phyloP scores from a whole-genome alignment of 2,329 filamentous ascomycete genomes.

The Paradendryphiella salina region DNA sequence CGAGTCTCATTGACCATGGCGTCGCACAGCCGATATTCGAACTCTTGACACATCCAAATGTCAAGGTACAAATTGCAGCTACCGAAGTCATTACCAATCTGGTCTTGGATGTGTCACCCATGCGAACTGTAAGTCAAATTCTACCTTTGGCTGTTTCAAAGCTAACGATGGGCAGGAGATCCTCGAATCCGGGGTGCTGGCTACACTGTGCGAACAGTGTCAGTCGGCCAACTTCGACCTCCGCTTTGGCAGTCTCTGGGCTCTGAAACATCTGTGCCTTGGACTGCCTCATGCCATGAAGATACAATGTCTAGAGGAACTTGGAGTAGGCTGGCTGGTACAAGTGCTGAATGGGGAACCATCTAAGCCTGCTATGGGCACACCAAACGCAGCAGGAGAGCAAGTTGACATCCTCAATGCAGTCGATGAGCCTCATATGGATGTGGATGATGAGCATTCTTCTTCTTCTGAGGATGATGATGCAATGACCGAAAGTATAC shows the following conservation, averaged over 20 bases:
- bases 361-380: conserved; percentile 54
- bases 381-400: conserved; percentile 63
- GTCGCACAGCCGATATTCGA: conserved; percentile 76
- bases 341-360: conserved; percentile 70
- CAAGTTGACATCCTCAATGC: conserved; percentile 64
- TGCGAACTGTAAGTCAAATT: conserved; percentile 72
- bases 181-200: conserved; percentile 72
- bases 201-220: conserved; percentile 79
- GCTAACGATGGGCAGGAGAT: conserved; percentile 57
- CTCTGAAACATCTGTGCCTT: conserved; percentile 85
- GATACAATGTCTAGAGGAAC: conserved; percentile 73
- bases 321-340: conserved; percentile 79
- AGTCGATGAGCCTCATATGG: conserved; percentile 48
- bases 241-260: conserved; percentile 86
- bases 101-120: conserved; percentile 84
- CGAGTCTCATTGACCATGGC: conserved; percentile 82
- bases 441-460: conserved; percentile 44
- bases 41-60: conserved; percentile 72
- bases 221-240: conserved; percentile 78
- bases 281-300: conserved; percentile 72
- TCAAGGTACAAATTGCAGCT: conserved; percentile 82
- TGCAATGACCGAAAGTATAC: conserved; percentile 52
- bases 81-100: conserved; percentile 85
- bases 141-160: no score
- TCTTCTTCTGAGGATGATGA: conserved; percentile 51